These are phyloP conservation scores for Exsudoporus frostii DNA, from an alignment of 768 basidiomycete genomes.

Conservation along the genomic window DNA sequence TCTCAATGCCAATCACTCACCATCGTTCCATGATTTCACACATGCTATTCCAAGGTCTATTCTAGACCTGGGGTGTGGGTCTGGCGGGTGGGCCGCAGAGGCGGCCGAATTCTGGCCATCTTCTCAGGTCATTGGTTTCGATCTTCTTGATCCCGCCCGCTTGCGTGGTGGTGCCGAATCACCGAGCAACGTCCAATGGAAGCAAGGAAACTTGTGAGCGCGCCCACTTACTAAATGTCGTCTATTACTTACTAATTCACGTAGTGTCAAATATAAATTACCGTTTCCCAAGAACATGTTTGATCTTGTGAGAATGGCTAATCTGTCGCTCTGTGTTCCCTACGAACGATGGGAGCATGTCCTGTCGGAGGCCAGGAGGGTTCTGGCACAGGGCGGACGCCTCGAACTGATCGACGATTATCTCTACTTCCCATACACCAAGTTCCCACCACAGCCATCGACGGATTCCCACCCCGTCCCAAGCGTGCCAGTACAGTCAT, in stretches of 20 bases:
- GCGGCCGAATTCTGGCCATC: slow-evolving; percentile 62
- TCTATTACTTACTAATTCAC: slow-evolving; percentile 13
- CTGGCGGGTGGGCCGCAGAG: slow-evolving; percentile 63
- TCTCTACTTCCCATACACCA: slow-evolving; percentile 58
- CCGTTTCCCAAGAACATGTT: slow-evolving; percentile 65
- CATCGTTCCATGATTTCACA: slow-evolving; percentile 57
- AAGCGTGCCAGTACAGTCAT: neutral
- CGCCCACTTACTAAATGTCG: neutral
- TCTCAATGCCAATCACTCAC: slow-evolving; percentile 50
- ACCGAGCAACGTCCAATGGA: slow-evolving; percentile 44
- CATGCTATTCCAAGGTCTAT: slow-evolving; percentile 50
- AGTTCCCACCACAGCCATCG: slow-evolving; percentile 19
- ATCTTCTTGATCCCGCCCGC: slow-evolving; percentile 45
- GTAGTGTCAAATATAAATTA: slow-evolving; percentile 50
- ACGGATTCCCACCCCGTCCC: neutral
- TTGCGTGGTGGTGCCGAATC: slow-evolving; percentile 36
- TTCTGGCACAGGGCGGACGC: slow-evolving; percentile 57
- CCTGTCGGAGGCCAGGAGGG: slow-evolving; percentile 57
- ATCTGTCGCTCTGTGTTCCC: slow-evolving; percentile 61
- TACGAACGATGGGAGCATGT: slow-evolving; percentile 56
- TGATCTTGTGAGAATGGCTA: slow-evolving; percentile 72
- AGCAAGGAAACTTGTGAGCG: slow-evolving; percentile 68
- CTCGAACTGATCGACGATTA: slow-evolving; percentile 77
- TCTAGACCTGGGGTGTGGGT: slow-evolving; percentile 76
- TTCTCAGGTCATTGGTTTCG: slow-evolving; percentile 61